These are phyloP conservation scores for Coemansia sp. DNA, from an alignment of 192 early-diverging fungal genomes.

Conservation along the genomic window DNA sequence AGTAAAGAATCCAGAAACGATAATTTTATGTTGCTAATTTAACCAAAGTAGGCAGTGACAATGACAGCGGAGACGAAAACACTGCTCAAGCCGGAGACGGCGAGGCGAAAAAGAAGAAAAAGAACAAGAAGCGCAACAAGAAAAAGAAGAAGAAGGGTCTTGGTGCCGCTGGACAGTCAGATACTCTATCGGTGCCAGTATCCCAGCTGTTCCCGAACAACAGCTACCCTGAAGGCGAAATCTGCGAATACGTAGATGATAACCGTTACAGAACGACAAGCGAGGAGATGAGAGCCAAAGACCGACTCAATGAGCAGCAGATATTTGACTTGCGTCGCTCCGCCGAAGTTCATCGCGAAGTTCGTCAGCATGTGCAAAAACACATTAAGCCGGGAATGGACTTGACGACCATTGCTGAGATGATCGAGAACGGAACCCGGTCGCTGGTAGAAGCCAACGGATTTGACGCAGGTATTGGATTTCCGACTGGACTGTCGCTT, in stretches of 20 bases:
- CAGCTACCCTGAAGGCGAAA: constrained; percentile 79
- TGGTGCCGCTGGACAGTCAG: constrained; percentile 56
- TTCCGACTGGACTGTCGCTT: constrained; percentile 91
- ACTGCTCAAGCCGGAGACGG: constrained; percentile 3
- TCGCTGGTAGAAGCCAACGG: constrained; percentile 83
- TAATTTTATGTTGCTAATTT: not conserved
- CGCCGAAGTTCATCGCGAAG: constrained; percentile 93
- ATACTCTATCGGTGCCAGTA: constrained; percentile 71
- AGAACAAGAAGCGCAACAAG: constrained; percentile 68
- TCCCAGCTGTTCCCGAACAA: constrained; percentile 75
- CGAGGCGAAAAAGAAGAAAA: constrained; percentile 48
- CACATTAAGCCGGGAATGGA: constrained; percentile 92
- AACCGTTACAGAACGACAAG: constrained; percentile 84
- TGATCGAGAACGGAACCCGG: constrained; percentile 94
- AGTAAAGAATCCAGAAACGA: not conserved
- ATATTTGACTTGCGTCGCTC: constrained; percentile 82
- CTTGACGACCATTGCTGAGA: constrained; percentile 87
- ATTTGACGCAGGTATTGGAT: constrained; percentile 82
- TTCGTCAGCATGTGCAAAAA: constrained; percentile 76
- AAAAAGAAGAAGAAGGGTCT: constrained; percentile 59
- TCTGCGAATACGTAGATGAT: constrained; percentile 82
- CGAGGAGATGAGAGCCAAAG: constrained; percentile 88
- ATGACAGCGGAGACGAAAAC: constrained; percentile 6
- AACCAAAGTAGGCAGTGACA: constrained; percentile 7
- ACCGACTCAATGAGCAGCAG: constrained; percentile 67